Conservation (phyloP, 176 grass and related monocot species). For the barley (Hordeum vulgare) region MorexV3_pseudomolecules_assembly NC_058521.1:17339200-17339699, state of each 20-base stretch:
- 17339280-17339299: slow-evolving; percentile 69
- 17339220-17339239: slow-evolving; percentile 90
- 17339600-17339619: slow-evolving; percentile 98
- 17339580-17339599: slow-evolving; percentile 98
- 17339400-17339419: slow-evolving; percentile 74
- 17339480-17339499: slow-evolving; percentile 97
- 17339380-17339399: slow-evolving; percentile 93
- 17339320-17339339: slow-evolving; percentile 85
- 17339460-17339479: slow-evolving; percentile 93
- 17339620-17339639: slow-evolving; percentile 95
- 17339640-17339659: slow-evolving; percentile 98
- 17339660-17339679: slow-evolving; percentile 97
- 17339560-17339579: slow-evolving; percentile 98
- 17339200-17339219: slow-evolving; percentile 86
- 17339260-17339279: slow-evolving; percentile 94
- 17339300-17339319: slow-evolving; percentile 90
- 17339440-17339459: slow-evolving; percentile 97
- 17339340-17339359: slow-evolving; percentile 75
- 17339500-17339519: slow-evolving; percentile 94
- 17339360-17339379: slow-evolving; percentile 75
- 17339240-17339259: slow-evolving; percentile 83
- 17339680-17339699: slow-evolving; percentile 94
- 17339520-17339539: slow-evolving; percentile 88
- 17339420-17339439: slow-evolving; percentile 87
- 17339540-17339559: slow-evolving; percentile 91